A percentile compares a stretch with the other conserved stretches of the same genome.
Evolutionary conservation across 495 filamentous ascomycete species (phyloP).

Genomic region (Podospora australis): DNA sequence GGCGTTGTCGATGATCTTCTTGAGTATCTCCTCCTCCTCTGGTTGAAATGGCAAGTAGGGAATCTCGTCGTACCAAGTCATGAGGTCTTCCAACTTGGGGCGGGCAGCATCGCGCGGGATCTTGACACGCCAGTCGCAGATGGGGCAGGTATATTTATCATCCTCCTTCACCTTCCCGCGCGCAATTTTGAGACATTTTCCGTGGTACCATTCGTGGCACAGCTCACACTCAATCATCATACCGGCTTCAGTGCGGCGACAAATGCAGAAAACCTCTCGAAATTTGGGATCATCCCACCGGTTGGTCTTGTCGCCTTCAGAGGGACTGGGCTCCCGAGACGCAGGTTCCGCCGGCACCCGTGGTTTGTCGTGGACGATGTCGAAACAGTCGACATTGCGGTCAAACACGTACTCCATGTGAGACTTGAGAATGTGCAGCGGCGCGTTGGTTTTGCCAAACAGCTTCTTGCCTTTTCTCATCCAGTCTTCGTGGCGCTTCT

Average conservation of each 20-base stretch:
- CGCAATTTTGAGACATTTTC: constrained; percentile 97
- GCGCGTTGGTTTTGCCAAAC: constrained; percentile 97
- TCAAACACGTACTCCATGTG: constrained; percentile 93
- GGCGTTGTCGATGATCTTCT: constrained; percentile 78
- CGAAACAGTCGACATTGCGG: constrained; percentile 85
- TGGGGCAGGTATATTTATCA: constrained; percentile 96
- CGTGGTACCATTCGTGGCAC: constrained; percentile 99
- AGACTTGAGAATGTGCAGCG: constrained; percentile 83
- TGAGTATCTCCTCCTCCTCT: constrained; percentile 82
- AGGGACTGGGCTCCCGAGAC: constrained; percentile 70
- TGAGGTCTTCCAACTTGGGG: constrained; percentile 89
- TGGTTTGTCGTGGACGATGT: constrained; percentile 76
- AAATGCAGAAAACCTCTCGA: constrained; percentile 94
- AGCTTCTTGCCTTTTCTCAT: constrained; percentile 98
- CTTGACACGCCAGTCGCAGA: constrained; percentile 95
- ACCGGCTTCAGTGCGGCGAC: constrained; percentile 82
- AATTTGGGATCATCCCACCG: constrained; percentile 46
- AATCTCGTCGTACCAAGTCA: constrained; percentile 83
- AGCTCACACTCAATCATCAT: constrained; percentile 99
- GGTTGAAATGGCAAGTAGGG: constrained; percentile 83
- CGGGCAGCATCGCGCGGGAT: constrained; percentile 97
- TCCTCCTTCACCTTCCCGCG: constrained; percentile 96
- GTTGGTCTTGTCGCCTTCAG: constrained; percentile 49
- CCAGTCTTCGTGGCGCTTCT: constrained; percentile 97
- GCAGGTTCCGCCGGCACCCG: constrained; percentile 86